These are phyloP conservation scores for Trifolium subterraneum DNA, from an alignment of 306 rosid species.

Conservation along the genomic window DNA sequence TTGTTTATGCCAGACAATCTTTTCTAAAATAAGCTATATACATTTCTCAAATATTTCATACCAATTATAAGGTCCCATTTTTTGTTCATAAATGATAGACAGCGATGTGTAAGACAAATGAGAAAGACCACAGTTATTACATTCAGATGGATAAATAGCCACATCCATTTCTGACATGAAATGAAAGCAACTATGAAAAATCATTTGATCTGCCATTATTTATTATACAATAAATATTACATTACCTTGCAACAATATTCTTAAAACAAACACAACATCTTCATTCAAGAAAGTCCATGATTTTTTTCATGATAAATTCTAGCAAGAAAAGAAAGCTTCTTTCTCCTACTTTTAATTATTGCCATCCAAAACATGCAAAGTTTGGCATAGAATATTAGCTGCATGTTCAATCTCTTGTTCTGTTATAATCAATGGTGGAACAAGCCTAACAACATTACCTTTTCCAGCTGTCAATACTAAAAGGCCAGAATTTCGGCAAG, in stretches of 20 bases:
- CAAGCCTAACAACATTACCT: constrained; percentile 82
- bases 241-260: not conserved
- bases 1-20: no score
- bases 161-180: constrained; percentile 6
- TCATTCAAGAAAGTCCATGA: not conserved
- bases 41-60: not conserved
- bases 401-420: constrained; percentile 80
- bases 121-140: not conserved
- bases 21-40: not conserved
- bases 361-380: constrained; percentile 60
- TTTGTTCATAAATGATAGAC: constrained; percentile 4
- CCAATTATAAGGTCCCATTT: not conserved
- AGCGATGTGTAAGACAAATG: not conserved
- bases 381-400: constrained; percentile 58
- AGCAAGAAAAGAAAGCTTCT: not conserved
- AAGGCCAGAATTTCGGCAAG: constrained; percentile 78
- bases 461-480: constrained; percentile 82
- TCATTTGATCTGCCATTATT: constrained; percentile 2
- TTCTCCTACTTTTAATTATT: constrained; percentile 43
- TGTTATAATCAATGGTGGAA: constrained; percentile 88
- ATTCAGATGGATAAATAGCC: not conserved
- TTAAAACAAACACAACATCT: constrained; percentile 3
- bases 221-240: constrained; percentile 22
- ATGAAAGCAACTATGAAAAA: constrained; percentile 14
- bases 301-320: constrained; percentile 2